A percentile compares a stretch with the other conserved stretches of the same genome.
Conservation (phyloP, 495 filamentous ascomycete genomes). For the Astrothelium macrocarpum region DNA sequence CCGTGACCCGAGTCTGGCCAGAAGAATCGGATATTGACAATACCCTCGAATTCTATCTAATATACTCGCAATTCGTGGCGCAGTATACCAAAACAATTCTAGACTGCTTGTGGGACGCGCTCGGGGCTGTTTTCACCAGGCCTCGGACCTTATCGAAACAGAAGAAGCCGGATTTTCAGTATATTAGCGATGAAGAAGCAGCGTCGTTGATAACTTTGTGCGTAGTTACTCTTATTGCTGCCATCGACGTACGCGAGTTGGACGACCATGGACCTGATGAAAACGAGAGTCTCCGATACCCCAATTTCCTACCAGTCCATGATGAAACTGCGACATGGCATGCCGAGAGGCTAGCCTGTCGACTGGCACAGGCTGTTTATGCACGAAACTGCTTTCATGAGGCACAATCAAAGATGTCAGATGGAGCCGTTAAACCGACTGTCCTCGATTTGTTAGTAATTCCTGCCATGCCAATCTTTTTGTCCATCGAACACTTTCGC, state of each 20-base stretch:
- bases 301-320: not conserved
- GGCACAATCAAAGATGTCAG: not conserved
- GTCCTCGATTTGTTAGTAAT: not conserved
- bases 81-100: not conserved
- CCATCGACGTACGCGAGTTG: constrained; percentile 9
- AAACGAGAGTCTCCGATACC: not conserved
- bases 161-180: not conserved
- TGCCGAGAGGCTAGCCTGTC: not conserved
- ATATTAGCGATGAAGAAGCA: constrained; percentile 43
- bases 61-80: not conserved
- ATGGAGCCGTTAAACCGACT: not conserved
- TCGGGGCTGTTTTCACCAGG: not conserved
- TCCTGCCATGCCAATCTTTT: no score
- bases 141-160: not conserved
- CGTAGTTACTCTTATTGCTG: constrained; percentile 49
- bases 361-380: constrained; percentile 17
- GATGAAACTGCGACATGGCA: not conserved
- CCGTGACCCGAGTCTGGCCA: no score
- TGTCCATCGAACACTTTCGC: no score
- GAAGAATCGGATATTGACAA: not conserved
- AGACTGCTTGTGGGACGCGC: not conserved
- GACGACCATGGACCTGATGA: not conserved
- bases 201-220: constrained; percentile 48
- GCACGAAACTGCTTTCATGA: not conserved
- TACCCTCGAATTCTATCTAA: not conserved